Conservation (phyloP, 2,329 filamentous ascomycete species). For the Alternaria conjuncta region DNA sequence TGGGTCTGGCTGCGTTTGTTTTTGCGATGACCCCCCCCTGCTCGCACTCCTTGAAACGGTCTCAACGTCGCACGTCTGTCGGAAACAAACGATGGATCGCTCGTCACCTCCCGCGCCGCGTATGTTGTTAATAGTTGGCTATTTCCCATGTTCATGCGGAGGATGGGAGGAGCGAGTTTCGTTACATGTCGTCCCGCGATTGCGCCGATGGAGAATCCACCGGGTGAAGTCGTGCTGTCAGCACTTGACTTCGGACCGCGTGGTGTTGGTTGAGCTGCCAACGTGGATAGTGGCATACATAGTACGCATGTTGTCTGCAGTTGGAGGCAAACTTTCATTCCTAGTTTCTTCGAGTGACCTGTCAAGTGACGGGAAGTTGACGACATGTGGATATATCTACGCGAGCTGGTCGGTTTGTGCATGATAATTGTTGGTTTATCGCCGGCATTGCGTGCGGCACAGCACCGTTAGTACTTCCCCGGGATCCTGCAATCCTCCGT, state of each 20-base stretch:
- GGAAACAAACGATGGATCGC: constrained; percentile 21
- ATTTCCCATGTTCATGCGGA: constrained; percentile 19
- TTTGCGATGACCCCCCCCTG: constrained; percentile 9
- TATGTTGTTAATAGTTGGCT: constrained; percentile 12
- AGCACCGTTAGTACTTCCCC: not conserved
- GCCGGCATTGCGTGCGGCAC: not conserved
- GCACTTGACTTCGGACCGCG: not conserved
- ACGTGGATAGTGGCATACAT: not conserved
- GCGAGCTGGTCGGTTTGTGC: not conserved
- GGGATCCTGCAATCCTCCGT: not conserved
- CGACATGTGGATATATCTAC: not conserved
- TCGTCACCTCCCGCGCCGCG: constrained; percentile 10
- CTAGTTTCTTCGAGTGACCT: not conserved
- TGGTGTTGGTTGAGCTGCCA: not conserved
- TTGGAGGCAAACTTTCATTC: not conserved
- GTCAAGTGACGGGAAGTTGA: not conserved
- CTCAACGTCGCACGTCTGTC: constrained; percentile 35
- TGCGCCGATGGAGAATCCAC: not conserved
- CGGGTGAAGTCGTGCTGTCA: not conserved
- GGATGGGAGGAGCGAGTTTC: not conserved
- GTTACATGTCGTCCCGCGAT: constrained; percentile 3
- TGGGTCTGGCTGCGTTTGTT: constrained; percentile 30
- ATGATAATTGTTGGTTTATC: not conserved
- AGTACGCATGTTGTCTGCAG: not conserved
- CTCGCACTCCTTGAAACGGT: constrained; percentile 36